Percentiles rank a stretch among this genome's conserved stretches.
phyloP scores from a whole-genome alignment of 257 asterid genomes.

The Nicotiana otophora region DNA sequence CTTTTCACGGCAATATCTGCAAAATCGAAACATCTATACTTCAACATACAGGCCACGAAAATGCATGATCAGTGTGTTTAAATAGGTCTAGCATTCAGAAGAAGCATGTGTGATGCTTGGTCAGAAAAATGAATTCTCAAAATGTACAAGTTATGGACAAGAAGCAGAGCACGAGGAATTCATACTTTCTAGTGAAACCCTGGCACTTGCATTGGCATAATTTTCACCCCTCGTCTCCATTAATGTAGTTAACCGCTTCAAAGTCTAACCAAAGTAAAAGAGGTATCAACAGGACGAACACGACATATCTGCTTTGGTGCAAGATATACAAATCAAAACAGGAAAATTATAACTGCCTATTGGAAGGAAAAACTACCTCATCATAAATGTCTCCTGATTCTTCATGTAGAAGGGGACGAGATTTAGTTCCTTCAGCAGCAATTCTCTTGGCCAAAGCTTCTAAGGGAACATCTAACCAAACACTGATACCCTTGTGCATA shows the following conservation, averaged over 20 bases:
- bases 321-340: not conserved
- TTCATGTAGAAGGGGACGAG: slow-evolving; percentile 73
- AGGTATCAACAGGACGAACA: slow-evolving; percentile 4
- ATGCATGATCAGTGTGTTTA: not conserved
- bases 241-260: slow-evolving; percentile 57
- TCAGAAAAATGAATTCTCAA: not conserved
- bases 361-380: slow-evolving; percentile 33
- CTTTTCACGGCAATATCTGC: slow-evolving; percentile 61
- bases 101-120: not conserved
- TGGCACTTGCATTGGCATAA: slow-evolving; percentile 63
- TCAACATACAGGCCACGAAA: slow-evolving; percentile 4
- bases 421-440: slow-evolving; percentile 60
- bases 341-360: not conserved
- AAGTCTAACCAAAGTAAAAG: slow-evolving; percentile 40
- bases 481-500: slow-evolving; percentile 77
- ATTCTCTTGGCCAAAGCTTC: slow-evolving; percentile 86
- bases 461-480: slow-evolving; percentile 91
- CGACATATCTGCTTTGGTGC: not conserved
- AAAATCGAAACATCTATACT: not conserved
- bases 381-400: slow-evolving; percentile 73
- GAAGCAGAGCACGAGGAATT: not conserved
- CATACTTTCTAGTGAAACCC: slow-evolving; percentile 76
- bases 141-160: not conserved
- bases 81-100: not conserved
- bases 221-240: slow-evolving; percentile 74